A percentile compares a stretch with the other conserved stretches of the same genome.
These are phyloP conservation scores for Lasiodiplodia citricola DNA, from an alignment of 2,329 filamentous ascomycete species.

Conservation along the genomic window DNA sequence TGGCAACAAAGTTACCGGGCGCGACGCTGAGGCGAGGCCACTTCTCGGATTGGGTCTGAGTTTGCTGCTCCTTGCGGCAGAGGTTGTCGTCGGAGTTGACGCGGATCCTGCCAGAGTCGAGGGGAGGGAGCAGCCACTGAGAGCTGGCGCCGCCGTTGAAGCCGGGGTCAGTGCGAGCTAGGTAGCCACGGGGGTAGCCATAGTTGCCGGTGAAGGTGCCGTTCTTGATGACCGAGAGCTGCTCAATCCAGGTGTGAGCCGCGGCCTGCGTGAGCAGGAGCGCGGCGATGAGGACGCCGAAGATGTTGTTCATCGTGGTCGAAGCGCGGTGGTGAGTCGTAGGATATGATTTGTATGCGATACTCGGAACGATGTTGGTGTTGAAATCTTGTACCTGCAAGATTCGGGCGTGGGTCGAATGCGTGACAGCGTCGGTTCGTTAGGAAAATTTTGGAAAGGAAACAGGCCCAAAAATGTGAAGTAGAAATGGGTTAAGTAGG, in stretches of 20 bases:
- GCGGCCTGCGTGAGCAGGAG: conserved; percentile 30
- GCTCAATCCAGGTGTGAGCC: conserved; percentile 82
- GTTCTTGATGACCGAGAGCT: conserved; percentile 73
- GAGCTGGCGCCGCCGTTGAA: conserved; percentile 68
- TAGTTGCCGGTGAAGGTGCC: conserved; percentile 73
- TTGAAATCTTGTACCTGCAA: conserved; percentile 16
- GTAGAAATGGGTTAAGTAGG: conserved; percentile 12
- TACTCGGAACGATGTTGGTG: background rate
- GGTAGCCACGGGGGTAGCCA: conserved; percentile 77
- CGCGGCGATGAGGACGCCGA: conserved; percentile 30
- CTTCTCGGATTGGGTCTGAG: conserved; percentile 57
- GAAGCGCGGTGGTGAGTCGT: background rate
- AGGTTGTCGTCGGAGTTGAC: conserved; percentile 62
- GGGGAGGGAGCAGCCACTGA: conserved; percentile 66
- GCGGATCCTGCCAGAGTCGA: conserved; percentile 47
- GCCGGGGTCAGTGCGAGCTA: conserved; percentile 60
- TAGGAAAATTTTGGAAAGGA: background rate
- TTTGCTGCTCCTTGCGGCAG: conserved; percentile 68
- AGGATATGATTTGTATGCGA: background rate
- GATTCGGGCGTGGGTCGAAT: background rate
- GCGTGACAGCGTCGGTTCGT: background rate
- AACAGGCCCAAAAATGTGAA: background rate
- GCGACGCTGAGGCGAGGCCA: conserved; percentile 67
- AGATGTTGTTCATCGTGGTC: background rate
- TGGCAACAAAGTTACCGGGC: conserved; percentile 54